Percentiles rank a stretch among this genome's conserved stretches.
Evolutionary conservation across 768 basidiomycete genomes (phyloP).

Genomic region (Cystofilobasidium ferigula): DNA sequence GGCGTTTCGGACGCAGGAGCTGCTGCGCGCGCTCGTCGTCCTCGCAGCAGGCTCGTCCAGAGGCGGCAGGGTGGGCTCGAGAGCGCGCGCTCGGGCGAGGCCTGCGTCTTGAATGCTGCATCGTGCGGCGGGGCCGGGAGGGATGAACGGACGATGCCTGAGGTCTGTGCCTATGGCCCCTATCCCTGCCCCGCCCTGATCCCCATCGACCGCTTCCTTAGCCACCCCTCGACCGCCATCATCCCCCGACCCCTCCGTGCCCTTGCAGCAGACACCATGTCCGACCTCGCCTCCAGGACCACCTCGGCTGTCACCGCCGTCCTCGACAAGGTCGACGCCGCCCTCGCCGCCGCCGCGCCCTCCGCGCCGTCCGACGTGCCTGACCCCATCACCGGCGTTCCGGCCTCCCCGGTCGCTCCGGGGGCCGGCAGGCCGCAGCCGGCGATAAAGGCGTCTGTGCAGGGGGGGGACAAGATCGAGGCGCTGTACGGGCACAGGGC

Average conservation of each 20-base stretch:
- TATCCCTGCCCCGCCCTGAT: neutral
- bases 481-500: neutral
- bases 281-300: neutral
- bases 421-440: neutral
- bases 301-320: neutral
- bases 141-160: no score
- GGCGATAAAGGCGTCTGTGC: neutral
- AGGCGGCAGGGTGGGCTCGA: no score
- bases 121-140: no score
- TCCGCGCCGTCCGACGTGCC: neutral
- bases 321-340: slow-evolving; percentile 2
- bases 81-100: no score
- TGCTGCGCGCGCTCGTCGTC: no score
- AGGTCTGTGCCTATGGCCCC: no score
- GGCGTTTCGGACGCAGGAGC: no score
- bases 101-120: no score
- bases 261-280: neutral
- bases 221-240: no score
- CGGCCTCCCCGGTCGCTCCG: neutral
- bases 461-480: slow-evolving; percentile 16
- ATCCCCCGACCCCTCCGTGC: no score
- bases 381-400: slow-evolving; percentile 13
- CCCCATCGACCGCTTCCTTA: neutral
- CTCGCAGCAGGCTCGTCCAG: no score
- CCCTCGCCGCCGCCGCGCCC: slow-evolving; percentile 5